These are phyloP conservation scores for Geotrichum aggregatum DNA, from an alignment of 1,139 yeast genomes.

Conservation along the genomic window DNA sequence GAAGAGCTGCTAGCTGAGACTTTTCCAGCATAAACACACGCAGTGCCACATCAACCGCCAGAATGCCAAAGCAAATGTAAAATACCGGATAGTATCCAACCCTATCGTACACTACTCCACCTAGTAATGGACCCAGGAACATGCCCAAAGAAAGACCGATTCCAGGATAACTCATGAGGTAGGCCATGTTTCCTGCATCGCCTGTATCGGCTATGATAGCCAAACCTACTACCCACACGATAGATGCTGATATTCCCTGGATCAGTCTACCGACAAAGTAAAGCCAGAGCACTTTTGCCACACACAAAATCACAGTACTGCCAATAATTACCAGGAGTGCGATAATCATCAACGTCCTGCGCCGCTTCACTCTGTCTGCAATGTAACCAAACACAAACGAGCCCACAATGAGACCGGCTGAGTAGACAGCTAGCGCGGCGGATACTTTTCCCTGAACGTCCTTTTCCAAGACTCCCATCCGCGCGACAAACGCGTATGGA, in stretches of 20 bases:
- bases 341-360: conserved; percentile 34
- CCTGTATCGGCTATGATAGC: conserved; percentile 38
- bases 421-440: conserved; percentile 35
- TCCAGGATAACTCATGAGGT: conserved; percentile 36
- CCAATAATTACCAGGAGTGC: conserved; percentile 36
- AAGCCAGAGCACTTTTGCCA: conserved; percentile 31
- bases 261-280: conserved; percentile 37
- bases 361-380: conserved; percentile 31
- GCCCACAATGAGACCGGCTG: conserved; percentile 37
- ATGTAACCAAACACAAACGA: conserved; percentile 36
- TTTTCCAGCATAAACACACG: conserved; percentile 37
- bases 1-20: conserved; percentile 11
- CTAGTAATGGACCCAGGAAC: conserved; percentile 38
- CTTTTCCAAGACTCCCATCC: conserved; percentile 32
- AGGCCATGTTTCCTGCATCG: conserved; percentile 30
- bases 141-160: conserved; percentile 36
- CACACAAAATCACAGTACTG: conserved; percentile 34
- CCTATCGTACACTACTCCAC: conserved; percentile 38
- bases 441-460: conserved; percentile 35
- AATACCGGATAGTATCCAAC: conserved; percentile 39
- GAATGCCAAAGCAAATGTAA: conserved; percentile 35
- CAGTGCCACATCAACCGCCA: conserved; percentile 34
- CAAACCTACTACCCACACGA: conserved; percentile 41
- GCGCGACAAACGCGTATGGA: conserved; percentile 35
- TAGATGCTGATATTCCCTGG: conserved; percentile 39